These are phyloP conservation scores for Ganoderma leucocontextum DNA, from an alignment of 1,284 basidiomycete species.

Conservation along the genomic window DNA sequence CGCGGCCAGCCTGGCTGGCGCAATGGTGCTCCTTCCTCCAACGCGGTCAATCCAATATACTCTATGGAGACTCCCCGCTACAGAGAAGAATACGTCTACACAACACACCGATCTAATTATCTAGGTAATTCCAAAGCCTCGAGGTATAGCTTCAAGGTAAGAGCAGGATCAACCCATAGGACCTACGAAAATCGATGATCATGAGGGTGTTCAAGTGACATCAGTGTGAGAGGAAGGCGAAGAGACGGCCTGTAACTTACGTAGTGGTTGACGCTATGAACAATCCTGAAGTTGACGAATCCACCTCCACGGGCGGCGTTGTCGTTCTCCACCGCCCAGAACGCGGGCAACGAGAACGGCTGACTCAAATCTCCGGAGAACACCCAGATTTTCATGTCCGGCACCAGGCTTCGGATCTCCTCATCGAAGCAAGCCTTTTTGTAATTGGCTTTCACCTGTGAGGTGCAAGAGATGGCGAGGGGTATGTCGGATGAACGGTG, in stretches of 20 bases:
- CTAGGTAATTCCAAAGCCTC: not conserved
- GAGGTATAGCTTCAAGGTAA: slow-evolving; percentile 1
- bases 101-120: not conserved
- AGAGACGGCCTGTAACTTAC: slow-evolving; percentile 25
- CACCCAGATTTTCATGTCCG: slow-evolving; percentile 34
- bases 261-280: slow-evolving; percentile 44
- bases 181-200: slow-evolving; percentile 1
- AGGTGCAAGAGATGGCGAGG: not conserved
- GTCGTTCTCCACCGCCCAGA: slow-evolving; percentile 41
- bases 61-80: not conserved
- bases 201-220: slow-evolving; percentile 3
- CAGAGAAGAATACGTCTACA: not conserved
- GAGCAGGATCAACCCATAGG: slow-evolving; percentile 2
- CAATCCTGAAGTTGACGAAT: slow-evolving; percentile 35
- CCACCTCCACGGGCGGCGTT: slow-evolving; percentile 36
- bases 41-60: not conserved
- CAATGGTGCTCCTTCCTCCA: not conserved
- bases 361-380: slow-evolving; percentile 31
- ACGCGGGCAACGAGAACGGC: slow-evolving; percentile 33
- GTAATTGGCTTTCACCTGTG: slow-evolving; percentile 28
- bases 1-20: not conserved
- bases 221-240: not conserved
- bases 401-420: slow-evolving; percentile 25
- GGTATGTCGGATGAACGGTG: slow-evolving; percentile 1
- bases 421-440: slow-evolving; percentile 35